Evolutionary conservation across 1,284 basidiomycete species (phyloP).

Genomic region (Ganoderma leucocontextum): DNA sequence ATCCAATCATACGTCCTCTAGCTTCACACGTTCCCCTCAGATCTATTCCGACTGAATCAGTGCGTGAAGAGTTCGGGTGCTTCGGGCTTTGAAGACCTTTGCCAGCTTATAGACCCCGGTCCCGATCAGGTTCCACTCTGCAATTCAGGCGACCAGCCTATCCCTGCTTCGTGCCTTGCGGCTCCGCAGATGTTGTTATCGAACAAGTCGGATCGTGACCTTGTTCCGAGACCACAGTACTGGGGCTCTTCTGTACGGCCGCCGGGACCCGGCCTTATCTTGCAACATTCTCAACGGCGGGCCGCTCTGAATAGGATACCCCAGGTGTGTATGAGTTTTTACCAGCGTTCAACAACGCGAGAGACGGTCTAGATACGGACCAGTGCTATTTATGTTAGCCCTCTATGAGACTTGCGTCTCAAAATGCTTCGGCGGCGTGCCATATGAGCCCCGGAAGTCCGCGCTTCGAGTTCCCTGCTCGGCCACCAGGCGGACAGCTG

Average conservation of each 20-base stretch:
- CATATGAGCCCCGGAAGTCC: not conserved
- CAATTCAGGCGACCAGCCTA: not conserved
- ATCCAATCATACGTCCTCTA: not conserved
- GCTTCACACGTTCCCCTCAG: constrained; percentile 1
- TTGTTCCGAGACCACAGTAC: not conserved
- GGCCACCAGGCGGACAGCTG: constrained; percentile 20
- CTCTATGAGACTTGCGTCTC: not conserved
- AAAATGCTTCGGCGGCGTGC: constrained; percentile 2
- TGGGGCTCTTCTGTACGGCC: not conserved
- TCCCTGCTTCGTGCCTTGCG: not conserved
- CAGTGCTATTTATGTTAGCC: not conserved
- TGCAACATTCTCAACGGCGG: not conserved
- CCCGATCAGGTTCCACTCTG: constrained; percentile 3
- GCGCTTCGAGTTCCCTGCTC: constrained; percentile 1
- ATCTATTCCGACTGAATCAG: not conserved
- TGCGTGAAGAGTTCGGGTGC: constrained; percentile 11
- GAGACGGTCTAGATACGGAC: not conserved
- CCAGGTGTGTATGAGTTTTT: not conserved
- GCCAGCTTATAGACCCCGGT: constrained; percentile 2
- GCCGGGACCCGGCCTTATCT: not conserved
- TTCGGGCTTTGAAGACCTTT: not conserved
- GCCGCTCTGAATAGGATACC: not conserved
- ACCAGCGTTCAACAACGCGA: not conserved
- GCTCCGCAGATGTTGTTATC: not conserved
- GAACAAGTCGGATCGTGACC: not conserved